Evolutionary conservation across 495 filamentous ascomycete genomes (phyloP).

Genomic region (Rostrohypoxylon terebratum): DNA sequence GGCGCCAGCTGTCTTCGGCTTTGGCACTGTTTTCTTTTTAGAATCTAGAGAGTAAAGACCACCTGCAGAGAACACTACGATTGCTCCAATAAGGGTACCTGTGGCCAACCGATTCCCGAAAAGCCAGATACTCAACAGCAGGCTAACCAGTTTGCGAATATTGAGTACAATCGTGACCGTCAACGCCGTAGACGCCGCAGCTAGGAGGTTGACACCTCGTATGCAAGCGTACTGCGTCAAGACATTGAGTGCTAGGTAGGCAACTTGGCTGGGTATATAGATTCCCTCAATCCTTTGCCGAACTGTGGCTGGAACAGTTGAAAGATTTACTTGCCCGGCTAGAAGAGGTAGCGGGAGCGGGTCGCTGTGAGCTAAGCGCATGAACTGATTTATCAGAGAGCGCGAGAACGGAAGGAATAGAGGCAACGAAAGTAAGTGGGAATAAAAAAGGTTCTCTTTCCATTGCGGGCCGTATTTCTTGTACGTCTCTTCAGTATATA

Average conservation of each 20-base stretch:
- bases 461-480: conserved; percentile 86
- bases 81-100: conserved; percentile 82
- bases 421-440: conserved; percentile 81
- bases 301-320: conserved; percentile 44
- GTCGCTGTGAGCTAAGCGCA: conserved; percentile 61
- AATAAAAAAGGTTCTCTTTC: conserved; percentile 97
- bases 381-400: conserved; percentile 63
- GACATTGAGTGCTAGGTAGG: conserved; percentile 81
- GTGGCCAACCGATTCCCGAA: conserved; percentile 85
- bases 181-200: conserved; percentile 84
- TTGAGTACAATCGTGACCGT: conserved; percentile 97
- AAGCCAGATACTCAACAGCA: conserved; percentile 89
- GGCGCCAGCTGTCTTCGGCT: conserved; percentile 37
- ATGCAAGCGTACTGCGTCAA: conserved; percentile 95
- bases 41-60: conserved; percentile 87
- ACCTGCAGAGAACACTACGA: conserved; percentile 87
- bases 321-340: conserved; percentile 48
- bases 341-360: conserved; percentile 58
- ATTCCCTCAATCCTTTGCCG: conserved; percentile 52
- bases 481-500: conserved; percentile 93
- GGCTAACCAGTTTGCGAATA: conserved; percentile 91
- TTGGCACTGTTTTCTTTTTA: conserved; percentile 50
- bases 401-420: conserved; percentile 69
- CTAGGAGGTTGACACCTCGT: conserved; percentile 90
- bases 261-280: conserved; percentile 74